These are phyloP conservation scores for Xylariaceae sp. DNA, from an alignment of 2,329 filamentous ascomycete species.

Conservation along the genomic window DNA sequence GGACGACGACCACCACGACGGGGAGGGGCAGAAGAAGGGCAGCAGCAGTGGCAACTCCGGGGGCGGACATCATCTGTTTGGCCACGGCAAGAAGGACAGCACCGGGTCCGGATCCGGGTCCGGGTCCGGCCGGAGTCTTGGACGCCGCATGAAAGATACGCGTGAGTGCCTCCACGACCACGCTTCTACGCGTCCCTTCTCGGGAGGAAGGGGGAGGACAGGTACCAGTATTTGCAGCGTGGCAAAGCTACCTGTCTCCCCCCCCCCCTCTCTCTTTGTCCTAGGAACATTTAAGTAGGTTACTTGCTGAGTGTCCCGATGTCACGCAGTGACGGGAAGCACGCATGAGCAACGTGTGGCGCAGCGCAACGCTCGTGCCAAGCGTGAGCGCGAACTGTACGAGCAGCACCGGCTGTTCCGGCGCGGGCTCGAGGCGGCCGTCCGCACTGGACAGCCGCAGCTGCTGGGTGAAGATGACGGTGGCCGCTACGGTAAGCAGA, in stretches of 20 bases:
- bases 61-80: no score
- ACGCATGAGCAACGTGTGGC: slow-evolving; percentile 47
- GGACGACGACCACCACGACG: slow-evolving; percentile 1
- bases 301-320: no score
- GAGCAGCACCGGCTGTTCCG: slow-evolving; percentile 42
- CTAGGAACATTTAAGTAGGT: no score
- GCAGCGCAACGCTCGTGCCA: slow-evolving; percentile 36
- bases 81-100: no score
- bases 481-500: slow-evolving; percentile 31
- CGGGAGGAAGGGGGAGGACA: no score
- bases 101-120: background rate
- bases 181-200: no score
- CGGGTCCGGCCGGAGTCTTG: slow-evolving; percentile 31
- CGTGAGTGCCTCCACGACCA: no score
- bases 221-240: no score
- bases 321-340: slow-evolving; percentile 45
- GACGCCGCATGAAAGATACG: slow-evolving; percentile 52
- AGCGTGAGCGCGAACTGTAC: slow-evolving; percentile 44
- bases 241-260: no score
- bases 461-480: slow-evolving; percentile 44
- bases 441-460: slow-evolving; percentile 48
- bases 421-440: slow-evolving; percentile 34
- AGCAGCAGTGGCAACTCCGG: background rate
- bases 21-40: background rate
- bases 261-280: no score